phyloP scores from a whole-genome alignment of 176 grass and related monocot genomes.

The Triticum dicoccoides region DNA sequence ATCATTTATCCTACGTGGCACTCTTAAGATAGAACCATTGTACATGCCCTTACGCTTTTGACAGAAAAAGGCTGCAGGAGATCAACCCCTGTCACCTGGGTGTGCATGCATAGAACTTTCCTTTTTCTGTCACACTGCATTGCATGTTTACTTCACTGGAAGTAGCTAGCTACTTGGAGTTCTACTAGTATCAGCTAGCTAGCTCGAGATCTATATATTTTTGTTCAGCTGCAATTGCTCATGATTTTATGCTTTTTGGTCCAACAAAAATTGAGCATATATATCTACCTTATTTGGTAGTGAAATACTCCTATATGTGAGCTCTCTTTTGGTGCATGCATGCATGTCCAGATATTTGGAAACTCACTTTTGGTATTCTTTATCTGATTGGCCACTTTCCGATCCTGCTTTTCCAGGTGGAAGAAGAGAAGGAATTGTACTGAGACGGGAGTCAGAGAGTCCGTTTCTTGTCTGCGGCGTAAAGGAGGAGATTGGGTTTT shows the following conservation, averaged over 20 bases:
- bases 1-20: too few species aligned
- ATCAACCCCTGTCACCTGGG: slow-evolving; percentile 4
- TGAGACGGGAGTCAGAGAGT: neutral
- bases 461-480: slow-evolving; percentile 28
- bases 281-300: too few species aligned
- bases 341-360: neutral
- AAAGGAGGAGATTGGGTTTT: neutral
- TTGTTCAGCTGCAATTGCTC: neutral
- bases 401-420: slow-evolving; percentile 12
- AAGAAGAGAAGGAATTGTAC: neutral
- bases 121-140: neutral
- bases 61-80: slow-evolving; percentile 37
- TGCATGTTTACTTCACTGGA: neutral
- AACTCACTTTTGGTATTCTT: neutral
- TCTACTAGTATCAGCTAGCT: too few species aligned
- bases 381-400: slow-evolving; percentile 27
- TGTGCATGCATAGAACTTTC: slow-evolving; percentile 22
- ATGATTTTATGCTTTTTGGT: slow-evolving; percentile 32
- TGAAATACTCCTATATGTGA: neutral
- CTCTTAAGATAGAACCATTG: too few species aligned
- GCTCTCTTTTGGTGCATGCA: neutral
- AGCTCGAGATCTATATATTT: neutral
- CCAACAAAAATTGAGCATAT: neutral
- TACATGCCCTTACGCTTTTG: too few species aligned
- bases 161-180: neutral